phyloP scores from a whole-genome alignment of 164 flowering plant species.

The Annona cherimola region DNA sequence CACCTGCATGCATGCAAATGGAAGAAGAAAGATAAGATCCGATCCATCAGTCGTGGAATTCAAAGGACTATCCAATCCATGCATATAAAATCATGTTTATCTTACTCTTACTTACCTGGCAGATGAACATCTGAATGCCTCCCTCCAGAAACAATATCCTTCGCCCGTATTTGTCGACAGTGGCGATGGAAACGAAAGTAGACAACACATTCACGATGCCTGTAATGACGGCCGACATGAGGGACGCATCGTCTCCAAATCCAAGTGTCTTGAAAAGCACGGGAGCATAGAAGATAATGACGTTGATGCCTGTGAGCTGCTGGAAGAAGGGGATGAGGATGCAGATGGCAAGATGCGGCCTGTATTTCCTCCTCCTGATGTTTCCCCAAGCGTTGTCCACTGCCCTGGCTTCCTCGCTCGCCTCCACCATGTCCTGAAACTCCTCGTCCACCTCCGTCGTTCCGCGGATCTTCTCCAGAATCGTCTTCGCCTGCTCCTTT shows the following conservation, averaged over 20 bases:
- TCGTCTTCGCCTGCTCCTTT: slow-evolving; percentile 6
- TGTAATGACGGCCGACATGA: slow-evolving; percentile 2
- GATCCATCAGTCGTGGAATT: background rate
- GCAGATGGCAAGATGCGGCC: slow-evolving; percentile 17
- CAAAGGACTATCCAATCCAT: too few species aligned
- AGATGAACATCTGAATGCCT: background rate
- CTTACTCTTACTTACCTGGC: background rate
- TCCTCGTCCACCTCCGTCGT: slow-evolving; percentile 16
- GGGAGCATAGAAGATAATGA: slow-evolving; percentile 19
- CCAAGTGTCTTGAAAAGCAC: slow-evolving; percentile 16
- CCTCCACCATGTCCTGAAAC: slow-evolving; percentile 25
- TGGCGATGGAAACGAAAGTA: background rate
- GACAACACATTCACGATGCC: background rate
- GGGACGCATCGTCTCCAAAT: slow-evolving; percentile 15
- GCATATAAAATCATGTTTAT: background rate
- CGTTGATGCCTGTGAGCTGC: slow-evolving; percentile 24
- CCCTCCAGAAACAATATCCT: background rate
- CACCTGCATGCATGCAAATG: background rate
- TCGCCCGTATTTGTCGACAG: background rate
- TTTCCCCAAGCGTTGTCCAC: slow-evolving; percentile 2
- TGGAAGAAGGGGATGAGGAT: slow-evolving; percentile 20
- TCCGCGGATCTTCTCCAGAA: slow-evolving; percentile 16
- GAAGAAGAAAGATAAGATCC: background rate
- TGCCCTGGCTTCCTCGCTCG: slow-evolving; percentile 8
- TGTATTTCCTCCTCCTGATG: slow-evolving; percentile 6